Percentiles rank a stretch among this genome's conserved stretches.
Conservation (phyloP, 73 alveolate genomes). For the Durusdinium trenchii region DNA sequence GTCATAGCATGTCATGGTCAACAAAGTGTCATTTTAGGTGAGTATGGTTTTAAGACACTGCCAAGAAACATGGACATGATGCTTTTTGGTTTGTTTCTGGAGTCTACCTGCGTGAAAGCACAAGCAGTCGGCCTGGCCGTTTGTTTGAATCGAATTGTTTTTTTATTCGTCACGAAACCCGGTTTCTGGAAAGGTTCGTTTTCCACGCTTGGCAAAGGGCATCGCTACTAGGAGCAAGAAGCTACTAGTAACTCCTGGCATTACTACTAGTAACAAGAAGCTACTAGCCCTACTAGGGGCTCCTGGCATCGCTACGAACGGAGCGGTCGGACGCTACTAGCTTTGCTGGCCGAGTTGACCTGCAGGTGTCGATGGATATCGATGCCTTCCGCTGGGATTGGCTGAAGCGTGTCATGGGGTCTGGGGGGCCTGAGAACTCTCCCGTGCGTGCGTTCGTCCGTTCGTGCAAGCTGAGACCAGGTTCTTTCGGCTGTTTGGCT, state of each 20-base stretch:
- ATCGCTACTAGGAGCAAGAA: too few relatives aligned
- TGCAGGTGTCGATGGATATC: slow-evolving; percentile 76
- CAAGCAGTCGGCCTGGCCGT: too few relatives aligned
- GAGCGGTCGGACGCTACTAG: not conserved
- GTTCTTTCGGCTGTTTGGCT: too few relatives aligned
- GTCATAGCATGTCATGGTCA: too few relatives aligned
- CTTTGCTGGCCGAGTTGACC: not conserved
- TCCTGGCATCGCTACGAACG: not conserved
- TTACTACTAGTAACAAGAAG: not conserved
- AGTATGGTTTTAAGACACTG: too few relatives aligned
- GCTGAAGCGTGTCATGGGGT: slow-evolving; percentile 71
- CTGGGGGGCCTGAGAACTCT: too few relatives aligned
- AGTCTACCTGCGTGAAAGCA: too few relatives aligned
- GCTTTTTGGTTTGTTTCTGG: too few relatives aligned
- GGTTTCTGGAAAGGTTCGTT: not conserved
- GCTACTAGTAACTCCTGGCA: not conserved
- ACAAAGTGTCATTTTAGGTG: too few relatives aligned
- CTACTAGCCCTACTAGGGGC: not conserved
- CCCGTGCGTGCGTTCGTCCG: too few relatives aligned
- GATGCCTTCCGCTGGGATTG: slow-evolving; percentile 76
- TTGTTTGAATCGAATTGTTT: not conserved
- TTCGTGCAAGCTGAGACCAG: too few relatives aligned
- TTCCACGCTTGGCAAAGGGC: not conserved
- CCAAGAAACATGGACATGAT: too few relatives aligned
- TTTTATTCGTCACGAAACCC: not conserved